Percentiles rank a stretch among this genome's conserved stretches.
These are phyloP conservation scores for Populus simonii DNA, from an alignment of 345 rosid species.

Conservation along the genomic window DNA sequence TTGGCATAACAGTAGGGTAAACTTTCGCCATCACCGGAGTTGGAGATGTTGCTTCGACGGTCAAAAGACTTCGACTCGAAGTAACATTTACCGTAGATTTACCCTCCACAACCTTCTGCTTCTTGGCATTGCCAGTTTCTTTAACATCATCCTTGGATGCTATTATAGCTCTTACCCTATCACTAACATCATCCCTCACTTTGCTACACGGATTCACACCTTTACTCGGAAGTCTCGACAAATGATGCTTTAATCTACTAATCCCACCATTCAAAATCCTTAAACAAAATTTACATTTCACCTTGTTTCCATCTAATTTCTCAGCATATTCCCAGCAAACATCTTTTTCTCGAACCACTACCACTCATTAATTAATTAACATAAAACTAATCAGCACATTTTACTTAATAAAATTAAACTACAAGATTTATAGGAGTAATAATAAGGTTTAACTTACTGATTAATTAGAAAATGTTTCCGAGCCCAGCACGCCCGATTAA, in stretches of 20 bases:
- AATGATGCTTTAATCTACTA: conserved; percentile 85
- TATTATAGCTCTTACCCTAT: conserved; percentile 63
- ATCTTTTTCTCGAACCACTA: conserved; percentile 94
- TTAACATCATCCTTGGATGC: conserved; percentile 58
- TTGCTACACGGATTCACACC: conserved; percentile 89
- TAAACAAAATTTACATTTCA: conserved; percentile 68
- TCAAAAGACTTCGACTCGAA: conserved; percentile 27
- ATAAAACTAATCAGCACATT: neutral
- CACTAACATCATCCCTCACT: conserved; percentile 78
- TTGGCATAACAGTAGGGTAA: conserved; percentile 36
- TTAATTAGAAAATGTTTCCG: neutral
- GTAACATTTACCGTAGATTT: conserved; percentile 42
- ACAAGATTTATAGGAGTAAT: neutral
- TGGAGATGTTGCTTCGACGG: conserved; percentile 26
- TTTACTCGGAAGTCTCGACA: conserved; percentile 83
- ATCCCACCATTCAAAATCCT: conserved; percentile 82
- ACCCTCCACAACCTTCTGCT: conserved; percentile 43
- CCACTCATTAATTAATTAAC: neutral
- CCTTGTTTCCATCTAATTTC: conserved; percentile 84
- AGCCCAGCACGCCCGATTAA: conserved; percentile 7
- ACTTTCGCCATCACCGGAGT: conserved; percentile 46
- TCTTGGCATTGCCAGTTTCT: conserved; percentile 43
- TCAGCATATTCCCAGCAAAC: conserved; percentile 93
- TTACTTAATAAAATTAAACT: neutral
- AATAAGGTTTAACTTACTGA: conserved; percentile 31